Percentiles rank a stretch among this genome's conserved stretches.
These are phyloP conservation scores for Aureobasidium pullulans DNA, from an alignment of 2,329 filamentous ascomycete genomes.

Conservation along the genomic window DNA sequence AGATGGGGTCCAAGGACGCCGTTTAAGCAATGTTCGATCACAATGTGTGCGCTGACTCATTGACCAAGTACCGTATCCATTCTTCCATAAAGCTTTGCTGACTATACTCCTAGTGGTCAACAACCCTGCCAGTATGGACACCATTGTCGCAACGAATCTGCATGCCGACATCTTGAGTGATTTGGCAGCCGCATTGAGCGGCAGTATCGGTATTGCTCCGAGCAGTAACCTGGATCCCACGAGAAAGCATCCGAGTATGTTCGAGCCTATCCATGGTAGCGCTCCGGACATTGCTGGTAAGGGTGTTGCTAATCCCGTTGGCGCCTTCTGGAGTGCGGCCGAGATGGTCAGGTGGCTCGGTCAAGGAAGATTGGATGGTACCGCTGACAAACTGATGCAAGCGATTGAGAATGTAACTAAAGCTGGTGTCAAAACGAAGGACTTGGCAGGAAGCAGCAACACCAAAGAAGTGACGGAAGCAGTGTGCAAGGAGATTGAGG, in stretches of 20 bases:
- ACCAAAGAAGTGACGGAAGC: conserved; percentile 55
- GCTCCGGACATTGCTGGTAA: conserved; percentile 59
- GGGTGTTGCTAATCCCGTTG: conserved; percentile 56
- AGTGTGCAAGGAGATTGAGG: conserved; percentile 46
- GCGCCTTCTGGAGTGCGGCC: conserved; percentile 62
- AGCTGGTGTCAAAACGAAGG: conserved; percentile 47
- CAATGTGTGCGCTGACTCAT: no score
- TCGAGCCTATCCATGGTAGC: conserved; percentile 50
- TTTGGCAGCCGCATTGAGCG: conserved; percentile 57
- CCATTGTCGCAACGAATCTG: conserved; percentile 41
- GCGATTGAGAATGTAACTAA: conserved; percentile 56
- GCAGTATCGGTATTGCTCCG: conserved; percentile 61
- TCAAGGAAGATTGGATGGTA: conserved; percentile 39
- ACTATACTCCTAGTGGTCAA: conserved; percentile 23
- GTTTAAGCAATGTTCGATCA: no score
- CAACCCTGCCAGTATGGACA: conserved; percentile 38
- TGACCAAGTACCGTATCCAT: no score
- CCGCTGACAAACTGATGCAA: conserved; percentile 50
- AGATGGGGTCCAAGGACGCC: no score
- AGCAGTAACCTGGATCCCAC: conserved; percentile 60
- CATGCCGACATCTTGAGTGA: conserved; percentile 60
- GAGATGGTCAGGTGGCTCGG: conserved; percentile 63
- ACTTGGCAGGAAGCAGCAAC: conserved; percentile 51
- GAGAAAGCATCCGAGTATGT: conserved; percentile 51
- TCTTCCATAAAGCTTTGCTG: no score